Base-by-base conservation (phyloP, 1,284 basidiomycete species). In the Ceratorhiza oryzae-sativae region DNA sequence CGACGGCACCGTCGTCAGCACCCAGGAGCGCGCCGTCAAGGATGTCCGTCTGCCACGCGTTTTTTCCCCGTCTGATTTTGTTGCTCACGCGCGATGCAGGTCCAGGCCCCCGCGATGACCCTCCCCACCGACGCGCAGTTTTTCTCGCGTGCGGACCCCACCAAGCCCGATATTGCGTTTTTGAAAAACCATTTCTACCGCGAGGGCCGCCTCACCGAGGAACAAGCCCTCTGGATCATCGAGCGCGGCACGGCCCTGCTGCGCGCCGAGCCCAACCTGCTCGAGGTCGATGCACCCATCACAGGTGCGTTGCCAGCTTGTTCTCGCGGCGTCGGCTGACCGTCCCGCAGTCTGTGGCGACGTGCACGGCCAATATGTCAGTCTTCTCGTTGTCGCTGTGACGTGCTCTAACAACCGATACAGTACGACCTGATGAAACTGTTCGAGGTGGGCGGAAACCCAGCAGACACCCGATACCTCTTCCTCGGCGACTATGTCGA, bases 401-500 rank as follows among this genome's bases (percentile, higher is more conserved):
- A 58, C 59, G 42, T 30, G 42, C 58, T 61, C 55, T 63, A 34
- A 67, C 60, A 5, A 39, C 55, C 34, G 30, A 20, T 25, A 1
- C 77, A 95, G 95, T 97, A 95, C 80, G 95, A 99, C 82, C 86
- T 99, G 74, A 96, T 99, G 92, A 98, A 98, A 81, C 86, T 98
- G 53, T 97, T 99, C 77, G 97, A 98, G 82, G 92, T 98, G 61
- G 97, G 97, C 49, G 97, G 97, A 10, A 90, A 90, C 77, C 86
- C 95, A 27, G 93, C 94, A 48, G 91, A 97, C 72, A 98, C 92
- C 73, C 88, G 90, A 49, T 99, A 99, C 83, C 86, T 99, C 59
- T 99, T 99, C 83, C 85, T 99, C 32, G 97, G 97, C 61, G 97
- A 99, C 82, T 99, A 99, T 80, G 97, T 99, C 59, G 97, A 99